Percentiles rank a stretch among this genome's conserved stretches.
Evolutionary conservation across 495 filamentous ascomycete species (phyloP).

Genomic region (Neurospora sp.): DNA sequence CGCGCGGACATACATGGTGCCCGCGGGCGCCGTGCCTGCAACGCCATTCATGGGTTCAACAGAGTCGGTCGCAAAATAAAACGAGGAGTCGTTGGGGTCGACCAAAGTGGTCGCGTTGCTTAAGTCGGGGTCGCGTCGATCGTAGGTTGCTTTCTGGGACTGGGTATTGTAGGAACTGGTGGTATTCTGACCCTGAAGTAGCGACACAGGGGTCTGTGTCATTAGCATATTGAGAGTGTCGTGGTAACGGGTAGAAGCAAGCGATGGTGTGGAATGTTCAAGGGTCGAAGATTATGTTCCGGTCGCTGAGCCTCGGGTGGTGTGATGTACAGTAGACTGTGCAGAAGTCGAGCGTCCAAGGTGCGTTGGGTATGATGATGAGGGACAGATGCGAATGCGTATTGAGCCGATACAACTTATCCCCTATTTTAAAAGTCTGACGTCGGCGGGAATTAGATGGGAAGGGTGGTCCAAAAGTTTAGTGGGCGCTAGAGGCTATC

Average conservation of each 20-base stretch:
- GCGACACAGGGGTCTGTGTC: conserved; percentile 39
- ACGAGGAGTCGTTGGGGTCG: conserved; percentile 14
- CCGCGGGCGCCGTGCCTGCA: conserved; percentile 57
- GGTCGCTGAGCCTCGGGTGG: not conserved
- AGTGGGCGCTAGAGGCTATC: conserved; percentile 15
- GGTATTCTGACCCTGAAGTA: conserved; percentile 34
- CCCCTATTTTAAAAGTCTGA: not conserved
- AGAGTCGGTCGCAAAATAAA: conserved; percentile 5
- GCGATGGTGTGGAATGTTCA: not conserved
- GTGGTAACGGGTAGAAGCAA: not conserved
- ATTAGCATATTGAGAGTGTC: conserved; percentile 32
- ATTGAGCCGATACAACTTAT: not conserved
- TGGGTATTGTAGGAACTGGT: conserved; percentile 25
- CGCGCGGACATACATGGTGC: conserved; percentile 85
- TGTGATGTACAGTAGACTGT: not conserved
- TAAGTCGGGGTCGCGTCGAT: conserved; percentile 11
- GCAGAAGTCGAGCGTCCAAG: not conserved
- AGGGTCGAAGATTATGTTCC: not conserved
- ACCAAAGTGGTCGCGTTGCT: conserved; percentile 27
- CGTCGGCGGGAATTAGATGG: not conserved
- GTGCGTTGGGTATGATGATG: not conserved
- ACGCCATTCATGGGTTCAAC: conserved; percentile 56
- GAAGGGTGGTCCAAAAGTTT: not conserved
- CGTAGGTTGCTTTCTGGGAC: conserved; percentile 8
- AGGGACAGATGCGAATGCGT: not conserved